phyloP scores from a whole-genome alignment of 192 early-diverging fungal genomes.

The Obelidium mucronatum region DNA sequence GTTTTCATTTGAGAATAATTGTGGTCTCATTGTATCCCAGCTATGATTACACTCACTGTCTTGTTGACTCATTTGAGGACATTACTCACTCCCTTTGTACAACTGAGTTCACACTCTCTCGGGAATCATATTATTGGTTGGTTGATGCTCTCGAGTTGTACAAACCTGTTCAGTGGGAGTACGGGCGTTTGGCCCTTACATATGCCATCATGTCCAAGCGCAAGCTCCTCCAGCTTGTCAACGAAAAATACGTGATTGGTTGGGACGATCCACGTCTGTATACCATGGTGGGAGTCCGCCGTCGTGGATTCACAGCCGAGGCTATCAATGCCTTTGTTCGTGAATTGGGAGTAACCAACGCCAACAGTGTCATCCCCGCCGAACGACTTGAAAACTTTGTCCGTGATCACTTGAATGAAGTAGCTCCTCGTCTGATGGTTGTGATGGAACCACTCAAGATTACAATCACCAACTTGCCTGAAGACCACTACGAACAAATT shows the following conservation, averaged over 20 bases:
- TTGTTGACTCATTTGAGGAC: slow-evolving; percentile 99
- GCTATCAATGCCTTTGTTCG: slow-evolving; percentile 98
- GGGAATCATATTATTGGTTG: slow-evolving; percentile 99
- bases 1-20: not conserved
- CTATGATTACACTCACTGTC: slow-evolving; percentile 99
- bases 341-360: slow-evolving; percentile 89
- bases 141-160: slow-evolving; percentile 97
- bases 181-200: slow-evolving; percentile 91
- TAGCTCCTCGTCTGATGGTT: slow-evolving; percentile 93
- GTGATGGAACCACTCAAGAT: slow-evolving; percentile 88
- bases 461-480: slow-evolving; percentile 88
- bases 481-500: slow-evolving; percentile 79
- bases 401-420: slow-evolving; percentile 91
- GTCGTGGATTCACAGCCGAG: slow-evolving; percentile 96
- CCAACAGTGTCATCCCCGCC: slow-evolving; percentile 82
- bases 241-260: slow-evolving; percentile 75
- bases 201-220: slow-evolving; percentile 98
- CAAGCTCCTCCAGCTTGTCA: slow-evolving; percentile 92
- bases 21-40: not conserved
- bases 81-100: slow-evolving; percentile 99
- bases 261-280: slow-evolving; percentile 99
- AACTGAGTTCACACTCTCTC: slow-evolving; percentile 90
- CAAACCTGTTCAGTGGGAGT: slow-evolving; percentile 99
- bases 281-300: slow-evolving; percentile 93
- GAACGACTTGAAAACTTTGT: slow-evolving; percentile 93